Evolutionary conservation across 2,329 filamentous ascomycete species (phyloP).

Genomic region (Sclerotinia sclerotiorum): DNA sequence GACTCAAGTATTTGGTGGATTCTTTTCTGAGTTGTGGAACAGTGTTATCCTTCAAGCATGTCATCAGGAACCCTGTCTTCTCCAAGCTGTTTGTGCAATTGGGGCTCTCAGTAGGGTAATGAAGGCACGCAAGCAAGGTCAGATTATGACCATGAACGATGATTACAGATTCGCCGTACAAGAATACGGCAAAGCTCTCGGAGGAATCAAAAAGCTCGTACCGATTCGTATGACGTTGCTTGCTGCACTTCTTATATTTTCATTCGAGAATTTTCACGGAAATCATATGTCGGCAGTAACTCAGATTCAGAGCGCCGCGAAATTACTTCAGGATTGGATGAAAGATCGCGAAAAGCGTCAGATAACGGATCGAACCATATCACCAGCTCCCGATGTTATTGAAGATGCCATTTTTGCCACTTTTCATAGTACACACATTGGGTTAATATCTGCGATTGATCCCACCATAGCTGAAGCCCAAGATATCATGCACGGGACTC

Average conservation of each 20-base stretch:
- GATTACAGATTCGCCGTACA: constrained; percentile 19
- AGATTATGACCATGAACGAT: constrained; percentile 1
- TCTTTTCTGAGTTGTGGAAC: constrained; percentile 15
- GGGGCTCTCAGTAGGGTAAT: constrained; percentile 19
- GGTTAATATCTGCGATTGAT: constrained; percentile 6
- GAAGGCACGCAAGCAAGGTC: constrained; percentile 8
- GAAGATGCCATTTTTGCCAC: constrained; percentile 17
- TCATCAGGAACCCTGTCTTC: constrained; percentile 15
- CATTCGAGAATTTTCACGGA: constrained; percentile 20
- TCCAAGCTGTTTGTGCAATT: constrained; percentile 19
- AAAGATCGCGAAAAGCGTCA: constrained; percentile 16
- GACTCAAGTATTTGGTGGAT: constrained; percentile 4
- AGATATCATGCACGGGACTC: constrained; percentile 3
- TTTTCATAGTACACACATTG: constrained; percentile 20
- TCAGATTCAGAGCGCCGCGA: constrained; percentile 18
- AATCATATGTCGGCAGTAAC: constrained; percentile 3
- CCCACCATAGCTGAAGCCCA: constrained; percentile 11
- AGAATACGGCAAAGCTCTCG: constrained; percentile 19
- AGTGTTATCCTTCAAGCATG: constrained; percentile 15
- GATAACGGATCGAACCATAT: constrained; percentile 1
- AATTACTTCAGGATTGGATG: constrained; percentile 17
- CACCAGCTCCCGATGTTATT: constrained; percentile 20
- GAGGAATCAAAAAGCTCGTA: constrained; percentile 7
- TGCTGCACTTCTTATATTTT: constrained; percentile 15
- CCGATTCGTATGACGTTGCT: constrained; percentile 15